Evolutionary conservation across 129 eudicot species (phyloP), one percentile per base, ranked within the genome.

Genomic region (Helianthus annuus): DNA sequence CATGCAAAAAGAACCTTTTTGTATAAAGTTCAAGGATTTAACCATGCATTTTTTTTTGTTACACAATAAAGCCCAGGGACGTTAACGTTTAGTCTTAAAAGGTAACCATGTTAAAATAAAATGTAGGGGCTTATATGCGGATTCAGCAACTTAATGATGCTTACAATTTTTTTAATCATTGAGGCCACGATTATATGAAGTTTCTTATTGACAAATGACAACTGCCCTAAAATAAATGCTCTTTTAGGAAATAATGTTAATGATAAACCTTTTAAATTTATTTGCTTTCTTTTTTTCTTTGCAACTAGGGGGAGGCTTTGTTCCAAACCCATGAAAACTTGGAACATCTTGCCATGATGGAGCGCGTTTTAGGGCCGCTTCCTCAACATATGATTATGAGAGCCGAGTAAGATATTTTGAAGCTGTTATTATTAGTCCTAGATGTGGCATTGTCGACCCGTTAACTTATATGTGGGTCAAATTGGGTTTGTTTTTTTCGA

Each of bases 341-440:
- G 91, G 99, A 95, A 83, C 99, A 95, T 85, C 91, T 95, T 81
- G 99, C 99, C 19, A 95, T 95, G 99, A 95, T 95, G 99, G 99
- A 95, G 79, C 83, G 88, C 79, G 99, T 95, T 6, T 78, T 95
- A 40, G 99, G 99, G 62, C 96, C 96, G 13, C 78, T 95, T 74
- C 99, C 99, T 39, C 90, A 83, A 36, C 94, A 95, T 73, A 88
- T 95, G 96, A 75, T 91, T 62, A 68, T 79, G 67, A 85, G 89
- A 78, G 94, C 94, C 1, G 95, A 90, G 99, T 95, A 88, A 82
- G 96, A 68, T 76, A 54, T 53, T 64, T 7, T 46, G 58, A 34
- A 51, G 16, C 36, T 53, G 7, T 39, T 56, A 10, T 32, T 36
- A 13, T 8, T 53, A 39, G 4, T 32, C 32, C 32, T 27, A 27